These are phyloP conservation scores for Pleomassaria siparia DNA, from an alignment of 2,329 filamentous ascomycete species.

Conservation along the genomic window DNA sequence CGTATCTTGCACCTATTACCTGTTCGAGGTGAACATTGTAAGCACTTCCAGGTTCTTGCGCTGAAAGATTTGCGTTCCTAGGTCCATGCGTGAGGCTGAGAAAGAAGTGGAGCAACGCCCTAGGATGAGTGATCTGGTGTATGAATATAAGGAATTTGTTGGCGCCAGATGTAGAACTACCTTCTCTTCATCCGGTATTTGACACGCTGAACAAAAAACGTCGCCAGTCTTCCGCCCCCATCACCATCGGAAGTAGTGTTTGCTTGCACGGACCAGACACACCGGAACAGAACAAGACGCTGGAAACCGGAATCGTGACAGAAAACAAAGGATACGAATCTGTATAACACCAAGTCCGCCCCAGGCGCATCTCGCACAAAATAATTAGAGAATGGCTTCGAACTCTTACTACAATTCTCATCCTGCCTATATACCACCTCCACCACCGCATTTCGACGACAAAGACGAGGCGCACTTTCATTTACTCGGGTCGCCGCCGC, in stretches of 20 bases:
- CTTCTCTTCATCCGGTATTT: background rate
- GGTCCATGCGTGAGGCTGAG: slow-evolving; percentile 1
- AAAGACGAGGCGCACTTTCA: slow-evolving; percentile 11
- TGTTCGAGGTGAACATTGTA: background rate
- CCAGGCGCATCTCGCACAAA: no score
- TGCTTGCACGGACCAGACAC: no score
- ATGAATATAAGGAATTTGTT: background rate
- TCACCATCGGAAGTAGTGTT: background rate
- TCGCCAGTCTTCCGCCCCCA: background rate
- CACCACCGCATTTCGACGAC: slow-evolving; percentile 1
- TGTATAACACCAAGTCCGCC: background rate
- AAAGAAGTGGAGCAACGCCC: background rate
- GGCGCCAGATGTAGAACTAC: background rate
- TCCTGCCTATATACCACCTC: background rate
- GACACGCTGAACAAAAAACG: background rate
- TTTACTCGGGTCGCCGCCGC: slow-evolving; percentile 8
- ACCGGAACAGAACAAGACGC: no score
- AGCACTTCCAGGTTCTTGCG: background rate
- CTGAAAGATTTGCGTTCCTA: background rate
- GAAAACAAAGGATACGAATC: background rate
- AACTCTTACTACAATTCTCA: slow-evolving; percentile 16
- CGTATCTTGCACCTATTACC: background rate
- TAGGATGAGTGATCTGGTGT: background rate
- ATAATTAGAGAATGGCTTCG: slow-evolving; percentile 13
- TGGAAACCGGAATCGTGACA: no score